These are phyloP conservation scores for Trichophyton schoenleinii DNA, from an alignment of 2,329 filamentous ascomycete genomes.

Conservation along the genomic window DNA sequence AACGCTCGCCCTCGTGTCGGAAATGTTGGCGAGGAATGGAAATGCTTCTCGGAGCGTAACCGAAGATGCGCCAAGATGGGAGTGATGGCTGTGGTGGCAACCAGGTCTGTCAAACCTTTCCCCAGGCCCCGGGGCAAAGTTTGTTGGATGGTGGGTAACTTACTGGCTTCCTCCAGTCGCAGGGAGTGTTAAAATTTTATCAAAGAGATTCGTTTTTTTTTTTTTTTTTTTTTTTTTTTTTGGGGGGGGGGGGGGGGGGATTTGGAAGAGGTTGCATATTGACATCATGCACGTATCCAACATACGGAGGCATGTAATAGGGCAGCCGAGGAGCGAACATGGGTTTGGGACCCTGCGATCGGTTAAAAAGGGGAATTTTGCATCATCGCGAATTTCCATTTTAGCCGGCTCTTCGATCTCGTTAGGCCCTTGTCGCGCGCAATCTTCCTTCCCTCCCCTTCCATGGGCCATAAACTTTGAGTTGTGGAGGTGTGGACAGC, in stretches of 20 bases:
- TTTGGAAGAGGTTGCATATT: background rate
- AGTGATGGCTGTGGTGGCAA: background rate
- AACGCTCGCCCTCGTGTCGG: background rate
- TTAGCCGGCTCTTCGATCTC: background rate
- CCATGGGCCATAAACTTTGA: background rate
- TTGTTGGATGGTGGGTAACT: background rate
- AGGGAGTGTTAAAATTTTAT: background rate
- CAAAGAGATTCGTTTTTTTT: background rate
- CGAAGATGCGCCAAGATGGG: conserved; percentile 1
- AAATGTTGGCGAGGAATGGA: background rate
- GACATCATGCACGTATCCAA: background rate
- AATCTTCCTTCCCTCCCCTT: background rate
- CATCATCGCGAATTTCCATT: conserved; percentile 4
- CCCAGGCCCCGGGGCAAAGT: background rate
- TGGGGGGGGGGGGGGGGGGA: too few relatives aligned
- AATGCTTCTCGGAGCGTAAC: conserved; percentile 4
- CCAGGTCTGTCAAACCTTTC: background rate
- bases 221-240: too few relatives aligned
- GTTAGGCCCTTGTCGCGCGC: background rate
- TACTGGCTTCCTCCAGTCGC: background rate
- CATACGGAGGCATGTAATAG: background rate
- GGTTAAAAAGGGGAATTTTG: conserved; percentile 4
- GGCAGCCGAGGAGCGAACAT: background rate
- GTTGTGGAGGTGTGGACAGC: background rate
- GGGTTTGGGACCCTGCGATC: background rate